Base-by-base conservation (phyloP, 345 rosid species). In the Carallia brachiata region DNA sequence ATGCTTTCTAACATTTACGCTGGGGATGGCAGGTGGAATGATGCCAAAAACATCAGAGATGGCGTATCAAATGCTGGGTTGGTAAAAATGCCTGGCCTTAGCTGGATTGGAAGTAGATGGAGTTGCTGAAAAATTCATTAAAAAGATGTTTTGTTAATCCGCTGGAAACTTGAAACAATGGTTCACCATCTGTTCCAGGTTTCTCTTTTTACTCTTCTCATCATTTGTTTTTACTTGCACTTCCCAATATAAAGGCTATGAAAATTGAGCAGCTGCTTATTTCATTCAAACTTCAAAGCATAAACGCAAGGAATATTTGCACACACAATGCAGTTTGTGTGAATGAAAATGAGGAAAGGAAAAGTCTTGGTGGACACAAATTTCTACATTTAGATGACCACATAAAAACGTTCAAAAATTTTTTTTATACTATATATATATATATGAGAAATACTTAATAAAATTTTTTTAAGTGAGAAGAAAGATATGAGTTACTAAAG, bases 1-100 rank as follows among this genome's bases (percentile, higher is more conserved):
- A 86, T 88, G 88, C 91, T 91, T 70, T 88, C 91, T 30, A 91
- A 85, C 65, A 64, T 85, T 27, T 87, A 91, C 79, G 98, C 97
- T 40, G 78, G 86, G 74, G 68, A 82, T 70, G 93, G 93, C 66
- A 87, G 79, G 72, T 94, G 97, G 98, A 80, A 79, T 77, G 85
- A 83, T 78, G 96, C 63, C 66, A 76, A 82, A 73, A 80, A 54
- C 75, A 77, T 85, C 70, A 86, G 97, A 70, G 84, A 86, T 70
- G 81, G 65, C 55, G 65, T 75, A 36, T 40, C 65, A 39, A 81
- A 73, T 36, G 62, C 50, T n/a, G 78, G 75, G 70, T 69, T 75
- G 30, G 74, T 70, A 50, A 92, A 86, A 83, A 67, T 72, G 19
- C 83, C 90, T 30, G 97, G 89, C 2, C 55, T 85, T 70, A 88